Evolutionary conservation across 2,329 filamentous ascomycete species (phyloP).

Genomic region (Aureobasidium sp.): DNA sequence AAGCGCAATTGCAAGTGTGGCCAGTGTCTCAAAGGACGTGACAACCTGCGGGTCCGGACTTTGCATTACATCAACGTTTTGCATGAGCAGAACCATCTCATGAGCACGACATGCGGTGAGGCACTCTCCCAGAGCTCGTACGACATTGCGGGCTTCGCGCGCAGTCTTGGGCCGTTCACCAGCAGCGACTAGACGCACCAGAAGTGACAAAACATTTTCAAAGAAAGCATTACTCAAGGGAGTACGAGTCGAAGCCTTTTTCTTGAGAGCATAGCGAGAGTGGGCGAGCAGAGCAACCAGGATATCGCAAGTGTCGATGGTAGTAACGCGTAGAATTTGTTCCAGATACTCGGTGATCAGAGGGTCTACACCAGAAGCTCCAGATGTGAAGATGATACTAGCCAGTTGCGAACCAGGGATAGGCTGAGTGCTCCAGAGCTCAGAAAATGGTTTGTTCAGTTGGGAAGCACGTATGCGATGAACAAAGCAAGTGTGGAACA

Average conservation of each 20-base stretch:
- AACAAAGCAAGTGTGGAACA: constrained; percentile 11
- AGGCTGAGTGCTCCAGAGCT: constrained; percentile 3
- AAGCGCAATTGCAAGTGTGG: constrained; percentile 21
- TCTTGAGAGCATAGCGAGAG: constrained; percentile 15
- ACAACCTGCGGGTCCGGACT: constrained; percentile 18
- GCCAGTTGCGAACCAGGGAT: constrained; percentile 8
- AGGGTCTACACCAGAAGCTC: constrained; percentile 17
- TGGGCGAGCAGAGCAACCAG: constrained; percentile 21
- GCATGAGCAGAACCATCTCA: constrained; percentile 23
- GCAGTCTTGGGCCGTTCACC: constrained; percentile 15
- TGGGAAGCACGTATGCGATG: constrained; percentile 11
- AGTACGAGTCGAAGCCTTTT: neutral
- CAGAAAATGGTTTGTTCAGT: constrained; percentile 7
- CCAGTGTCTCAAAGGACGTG: constrained; percentile 25
- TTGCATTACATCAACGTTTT: constrained; percentile 18
- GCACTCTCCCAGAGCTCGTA: constrained; percentile 22
- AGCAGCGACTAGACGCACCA: constrained; percentile 20
- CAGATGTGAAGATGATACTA: constrained; percentile 8
- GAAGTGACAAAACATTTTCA: constrained; percentile 23
- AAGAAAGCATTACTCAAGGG: constrained; percentile 20
- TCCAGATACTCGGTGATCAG: constrained; percentile 22
- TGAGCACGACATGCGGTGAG: constrained; percentile 21
- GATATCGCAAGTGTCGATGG: constrained; percentile 21
- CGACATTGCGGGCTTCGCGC: constrained; percentile 15
- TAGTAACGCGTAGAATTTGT: constrained; percentile 17